These are phyloP conservation scores for Trichoderma koningiopsis DNA, from an alignment of 2,329 filamentous ascomycete species.

Conservation along the genomic window DNA sequence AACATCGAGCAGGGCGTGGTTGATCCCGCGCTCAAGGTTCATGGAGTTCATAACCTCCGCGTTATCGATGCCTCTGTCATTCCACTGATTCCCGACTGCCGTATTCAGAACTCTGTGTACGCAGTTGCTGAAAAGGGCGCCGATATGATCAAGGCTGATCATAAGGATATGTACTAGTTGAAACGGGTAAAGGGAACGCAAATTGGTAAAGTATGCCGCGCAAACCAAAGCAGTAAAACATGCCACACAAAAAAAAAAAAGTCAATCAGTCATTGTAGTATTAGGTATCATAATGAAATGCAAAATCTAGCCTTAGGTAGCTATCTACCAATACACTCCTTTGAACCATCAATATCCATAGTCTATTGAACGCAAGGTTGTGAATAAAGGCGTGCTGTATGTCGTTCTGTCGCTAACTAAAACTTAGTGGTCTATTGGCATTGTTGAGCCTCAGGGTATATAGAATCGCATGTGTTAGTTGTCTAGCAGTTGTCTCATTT, in stretches of 20 bases:
- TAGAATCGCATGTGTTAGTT: background rate
- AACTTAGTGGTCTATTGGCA: background rate
- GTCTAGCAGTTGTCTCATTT: background rate
- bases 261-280: background rate
- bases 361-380: background rate
- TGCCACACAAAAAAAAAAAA: background rate
- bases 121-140: slow-evolving; percentile 58
- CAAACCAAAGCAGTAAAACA: background rate
- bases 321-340: background rate
- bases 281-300: background rate
- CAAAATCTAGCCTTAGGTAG: background rate
- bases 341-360: background rate
- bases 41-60: slow-evolving; percentile 55
- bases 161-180: slow-evolving; percentile 26
- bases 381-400: background rate
- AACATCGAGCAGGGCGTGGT: slow-evolving; percentile 55
- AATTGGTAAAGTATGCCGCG: background rate
- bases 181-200: background rate
- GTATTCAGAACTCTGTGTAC: slow-evolving; percentile 63
- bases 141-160: slow-evolving; percentile 29
- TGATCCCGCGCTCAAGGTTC: slow-evolving; percentile 53
- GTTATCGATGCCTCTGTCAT: slow-evolving; percentile 60
- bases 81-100: slow-evolving; percentile 57
- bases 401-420: background rate
- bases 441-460: background rate